phyloP scores from a whole-genome alignment of 805 yeast species.

The Grigorovia transvaalensis region DNA sequence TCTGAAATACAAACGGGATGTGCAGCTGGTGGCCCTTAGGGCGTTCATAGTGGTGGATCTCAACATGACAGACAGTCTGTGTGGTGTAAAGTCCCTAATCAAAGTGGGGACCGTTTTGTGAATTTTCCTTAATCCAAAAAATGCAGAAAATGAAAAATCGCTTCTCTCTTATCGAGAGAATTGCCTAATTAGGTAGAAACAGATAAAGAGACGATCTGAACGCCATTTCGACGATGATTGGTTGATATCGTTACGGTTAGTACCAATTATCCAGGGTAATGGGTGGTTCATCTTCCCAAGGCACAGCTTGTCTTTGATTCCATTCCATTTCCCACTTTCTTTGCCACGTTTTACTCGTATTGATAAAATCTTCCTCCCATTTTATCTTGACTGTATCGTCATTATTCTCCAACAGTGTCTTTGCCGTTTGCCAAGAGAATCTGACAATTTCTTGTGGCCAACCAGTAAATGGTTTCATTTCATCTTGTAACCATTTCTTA shows the following conservation, averaged over 20 bases:
- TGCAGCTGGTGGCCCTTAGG: slow-evolving; percentile 7
- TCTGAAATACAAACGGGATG: slow-evolving; percentile 20
- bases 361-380: slow-evolving; percentile 43
- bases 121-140: too few species aligned
- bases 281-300: slow-evolving; percentile 3
- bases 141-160: too few species aligned
- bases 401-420: slow-evolving; percentile 50
- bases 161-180: not conserved
- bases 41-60: not conserved
- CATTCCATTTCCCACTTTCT: slow-evolving; percentile 13
- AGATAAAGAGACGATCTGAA: too few species aligned
- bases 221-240: not conserved
- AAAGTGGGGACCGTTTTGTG: too few species aligned
- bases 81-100: not conserved
- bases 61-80: not conserved
- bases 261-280: slow-evolving; percentile 21
- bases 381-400: slow-evolving; percentile 40
- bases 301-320: not conserved
- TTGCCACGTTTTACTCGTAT: slow-evolving; percentile 21
- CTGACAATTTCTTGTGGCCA: slow-evolving; percentile 70
- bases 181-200: too few species aligned
- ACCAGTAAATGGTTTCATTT: slow-evolving; percentile 68
- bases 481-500: slow-evolving; percentile 53
- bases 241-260: not conserved
- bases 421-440: slow-evolving; percentile 91